phyloP scores from a whole-genome alignment of 2,329 filamentous ascomycete species.

The Penicillium sp. region DNA sequence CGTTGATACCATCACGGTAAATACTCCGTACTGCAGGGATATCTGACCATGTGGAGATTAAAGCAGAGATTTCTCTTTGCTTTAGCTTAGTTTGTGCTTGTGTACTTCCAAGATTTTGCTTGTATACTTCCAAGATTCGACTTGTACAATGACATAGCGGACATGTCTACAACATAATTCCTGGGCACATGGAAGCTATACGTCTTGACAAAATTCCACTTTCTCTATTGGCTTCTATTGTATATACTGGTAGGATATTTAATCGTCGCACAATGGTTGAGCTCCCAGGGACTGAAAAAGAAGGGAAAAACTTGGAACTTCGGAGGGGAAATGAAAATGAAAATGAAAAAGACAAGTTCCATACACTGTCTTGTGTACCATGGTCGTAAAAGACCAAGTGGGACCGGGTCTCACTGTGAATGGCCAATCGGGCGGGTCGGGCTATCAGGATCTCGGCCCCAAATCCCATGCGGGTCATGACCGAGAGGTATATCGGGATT shows the following conservation, averaged over 20 bases:
- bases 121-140: neutral
- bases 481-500: neutral
- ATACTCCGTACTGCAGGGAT: neutral
- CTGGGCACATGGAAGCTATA: neutral
- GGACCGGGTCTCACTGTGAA: neutral
- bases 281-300: neutral
- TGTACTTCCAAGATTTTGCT: neutral
- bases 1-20: neutral
- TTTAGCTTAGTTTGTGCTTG: neutral
- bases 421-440: neutral
- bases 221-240: neutral
- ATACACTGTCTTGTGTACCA: neutral
- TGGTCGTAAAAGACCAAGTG: neutral
- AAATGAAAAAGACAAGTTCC: neutral
- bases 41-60: neutral
- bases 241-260: neutral
- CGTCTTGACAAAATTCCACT: neutral
- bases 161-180: neutral
- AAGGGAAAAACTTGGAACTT: neutral
- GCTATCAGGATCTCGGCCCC: neutral
- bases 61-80: neutral
- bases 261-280: neutral
- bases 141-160: no score
- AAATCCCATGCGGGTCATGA: neutral
- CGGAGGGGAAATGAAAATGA: neutral